phyloP scores from a whole-genome alignment of 495 filamentous ascomycete genomes.

The Clohesyomyces aquaticus region DNA sequence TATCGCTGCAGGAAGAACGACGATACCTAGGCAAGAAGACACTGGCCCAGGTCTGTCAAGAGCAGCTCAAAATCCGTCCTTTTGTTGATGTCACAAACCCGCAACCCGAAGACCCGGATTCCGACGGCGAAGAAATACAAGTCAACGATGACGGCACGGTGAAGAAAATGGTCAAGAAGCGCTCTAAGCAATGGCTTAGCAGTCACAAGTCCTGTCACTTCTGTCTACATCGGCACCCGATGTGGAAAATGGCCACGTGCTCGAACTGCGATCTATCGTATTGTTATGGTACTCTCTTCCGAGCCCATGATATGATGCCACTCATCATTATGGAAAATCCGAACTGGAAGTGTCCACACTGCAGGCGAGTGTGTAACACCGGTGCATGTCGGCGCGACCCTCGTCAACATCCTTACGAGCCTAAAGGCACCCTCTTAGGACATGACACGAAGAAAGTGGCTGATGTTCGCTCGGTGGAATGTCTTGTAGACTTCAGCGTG shows the following conservation, averaged over 20 bases:
- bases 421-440: constrained; percentile 79
- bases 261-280: constrained; percentile 72
- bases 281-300: constrained; percentile 86
- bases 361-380: constrained; percentile 81
- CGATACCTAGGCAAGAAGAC: constrained; percentile 69
- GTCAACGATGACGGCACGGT: constrained; percentile 50
- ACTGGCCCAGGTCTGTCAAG: constrained; percentile 85
- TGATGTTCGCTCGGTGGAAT: constrained; percentile 85
- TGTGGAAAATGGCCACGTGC: constrained; percentile 81
- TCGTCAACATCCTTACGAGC: constrained; percentile 71
- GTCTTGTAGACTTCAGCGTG: constrained; percentile 78
- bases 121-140: constrained; percentile 47
- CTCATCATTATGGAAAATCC: constrained; percentile 74
- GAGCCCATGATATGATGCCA: constrained; percentile 86
- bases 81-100: constrained; percentile 61
- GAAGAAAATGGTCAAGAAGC: constrained; percentile 56
- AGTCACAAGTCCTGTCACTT: constrained; percentile 70
- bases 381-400: constrained; percentile 67
- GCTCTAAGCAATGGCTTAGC: constrained; percentile 51
- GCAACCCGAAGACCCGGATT: constrained; percentile 44
- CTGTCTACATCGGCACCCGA: constrained; percentile 71
- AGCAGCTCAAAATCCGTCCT: constrained; percentile 75
- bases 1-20: constrained; percentile 66
- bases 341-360: constrained; percentile 86
- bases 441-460: constrained; percentile 87